Conservation (phyloP, 441 rosid species). For the Adansonia madagascariensis region DNA sequence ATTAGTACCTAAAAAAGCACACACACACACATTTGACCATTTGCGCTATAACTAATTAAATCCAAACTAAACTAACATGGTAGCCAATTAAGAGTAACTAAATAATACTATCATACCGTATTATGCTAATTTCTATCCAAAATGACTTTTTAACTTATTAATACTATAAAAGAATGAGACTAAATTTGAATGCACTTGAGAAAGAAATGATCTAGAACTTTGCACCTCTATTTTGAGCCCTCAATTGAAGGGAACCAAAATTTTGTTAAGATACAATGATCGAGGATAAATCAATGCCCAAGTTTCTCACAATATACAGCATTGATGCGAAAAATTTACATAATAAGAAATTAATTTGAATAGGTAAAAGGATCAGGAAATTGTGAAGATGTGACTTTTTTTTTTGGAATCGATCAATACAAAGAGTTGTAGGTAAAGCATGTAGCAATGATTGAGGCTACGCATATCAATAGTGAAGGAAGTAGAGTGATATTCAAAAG, state of each 20-base stretch:
- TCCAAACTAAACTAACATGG: neutral
- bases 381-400: slow-evolving; percentile 6
- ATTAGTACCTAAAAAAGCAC: neutral
- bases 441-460: slow-evolving; percentile 80
- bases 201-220: neutral
- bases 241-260: neutral
- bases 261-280: slow-evolving; percentile 25
- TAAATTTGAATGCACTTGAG: neutral
- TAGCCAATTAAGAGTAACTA: neutral
- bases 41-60: neutral
- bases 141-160: neutral
- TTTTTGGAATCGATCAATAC: slow-evolving; percentile 45
- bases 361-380: neutral
- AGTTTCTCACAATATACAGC: slow-evolving; percentile 9
- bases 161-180: neutral
- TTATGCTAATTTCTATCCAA: neutral
- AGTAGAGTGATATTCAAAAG: slow-evolving; percentile 85
- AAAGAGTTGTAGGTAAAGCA: slow-evolving; percentile 92
- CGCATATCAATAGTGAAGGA: slow-evolving; percentile 78
- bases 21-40: neutral
- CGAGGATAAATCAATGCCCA: slow-evolving; percentile 29
- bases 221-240: slow-evolving; percentile 12
- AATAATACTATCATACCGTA: neutral
- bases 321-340: neutral
- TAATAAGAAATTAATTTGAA: slow-evolving; percentile 11